Evolutionary conservation across 1,139 yeast species (phyloP).

Genomic region (Meyerozyma athensensis): DNA sequence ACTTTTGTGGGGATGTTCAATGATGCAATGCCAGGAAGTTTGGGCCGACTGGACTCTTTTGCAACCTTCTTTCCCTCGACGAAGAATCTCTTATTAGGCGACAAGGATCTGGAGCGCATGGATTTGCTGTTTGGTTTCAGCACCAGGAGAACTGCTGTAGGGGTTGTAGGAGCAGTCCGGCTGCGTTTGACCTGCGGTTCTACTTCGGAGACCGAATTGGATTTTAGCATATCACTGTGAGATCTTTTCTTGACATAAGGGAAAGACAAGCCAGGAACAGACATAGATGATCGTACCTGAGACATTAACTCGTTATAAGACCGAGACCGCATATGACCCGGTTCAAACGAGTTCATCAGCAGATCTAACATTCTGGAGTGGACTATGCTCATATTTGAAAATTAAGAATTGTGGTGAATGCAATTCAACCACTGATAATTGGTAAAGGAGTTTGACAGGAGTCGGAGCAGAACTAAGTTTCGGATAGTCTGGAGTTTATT

Average conservation of each 20-base stretch:
- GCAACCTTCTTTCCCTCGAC: slow-evolving; percentile 3
- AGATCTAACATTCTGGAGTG: slow-evolving; percentile 23
- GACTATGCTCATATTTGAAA: neutral
- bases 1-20: slow-evolving; percentile 26
- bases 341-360: slow-evolving; percentile 24
- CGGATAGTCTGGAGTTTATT: too few species aligned
- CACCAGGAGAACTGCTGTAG: slow-evolving; percentile 12
- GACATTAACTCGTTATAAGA: slow-evolving; percentile 30
- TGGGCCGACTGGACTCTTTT: slow-evolving; percentile 11
- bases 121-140: slow-evolving; percentile 10
- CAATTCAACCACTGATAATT: too few species aligned
- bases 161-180: slow-evolving; percentile 51
- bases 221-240: slow-evolving; percentile 18
- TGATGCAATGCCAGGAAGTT: slow-evolving; percentile 42
- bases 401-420: too few species aligned
- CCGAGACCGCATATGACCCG: slow-evolving; percentile 31
- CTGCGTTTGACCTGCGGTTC: slow-evolving; percentile 27
- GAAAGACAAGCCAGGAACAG: slow-evolving; percentile 10
- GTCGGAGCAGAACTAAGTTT: too few species aligned
- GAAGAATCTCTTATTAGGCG: slow-evolving; percentile 25
- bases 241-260: slow-evolving; percentile 21
- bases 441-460: too few species aligned
- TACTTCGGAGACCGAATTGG: neutral
- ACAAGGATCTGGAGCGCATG: slow-evolving; percentile 29
- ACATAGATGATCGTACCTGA: slow-evolving; percentile 20